Evolutionary conservation across 768 basidiomycete species (phyloP), one percentile per base, ranked within the genome.

Genomic region (Panus rudis): DNA sequence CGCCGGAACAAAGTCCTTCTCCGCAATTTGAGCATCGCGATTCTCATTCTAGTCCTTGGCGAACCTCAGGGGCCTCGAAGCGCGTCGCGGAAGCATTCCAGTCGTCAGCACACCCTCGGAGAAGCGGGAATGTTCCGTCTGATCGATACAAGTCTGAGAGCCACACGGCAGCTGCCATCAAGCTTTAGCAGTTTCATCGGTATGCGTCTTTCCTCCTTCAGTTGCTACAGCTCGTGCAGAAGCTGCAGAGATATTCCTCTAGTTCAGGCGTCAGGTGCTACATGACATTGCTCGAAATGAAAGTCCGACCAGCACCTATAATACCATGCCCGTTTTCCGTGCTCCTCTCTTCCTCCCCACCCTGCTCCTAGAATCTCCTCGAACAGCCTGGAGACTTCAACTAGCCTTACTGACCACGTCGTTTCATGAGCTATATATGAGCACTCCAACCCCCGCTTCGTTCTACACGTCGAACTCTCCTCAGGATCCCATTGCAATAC

Each of bases 261-360:
- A 19, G 41, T 39, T 35, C 39, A 24, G 20, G 45, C 45, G 45
- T 33, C 24, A 46, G 30, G 10, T 11, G 16, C 37, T 34, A 39
- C 42, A 28, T 38, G 28, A 27, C 41, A 39, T 42, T 25, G 45
- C 45, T 5, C 34, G 49, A 52, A 51, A 48, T 49, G 47, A 55
- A 56, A 54, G 54, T 56, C 57, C 55, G 57, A 52, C 50, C 41
- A 45, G 56, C 48, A 54, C 52, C 54, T 48, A 55, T 53, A 54
- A 51, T 47, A 47, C 51, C 53, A 50, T 53, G 48, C 53, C 20
- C 20, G 12, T 22, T n/a, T 22, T 39, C 38, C 21, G 11, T 11
- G 49, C 44, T 49, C 42, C 47, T 49, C 55, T 48, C 51, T 47
- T 16, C 46, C 41, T 42, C 30, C 20, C 28, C 22, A 35, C 28